phyloP scores from a whole-genome alignment of 371 early-diverging fungal species.

The Mortierella sp. region DNA sequence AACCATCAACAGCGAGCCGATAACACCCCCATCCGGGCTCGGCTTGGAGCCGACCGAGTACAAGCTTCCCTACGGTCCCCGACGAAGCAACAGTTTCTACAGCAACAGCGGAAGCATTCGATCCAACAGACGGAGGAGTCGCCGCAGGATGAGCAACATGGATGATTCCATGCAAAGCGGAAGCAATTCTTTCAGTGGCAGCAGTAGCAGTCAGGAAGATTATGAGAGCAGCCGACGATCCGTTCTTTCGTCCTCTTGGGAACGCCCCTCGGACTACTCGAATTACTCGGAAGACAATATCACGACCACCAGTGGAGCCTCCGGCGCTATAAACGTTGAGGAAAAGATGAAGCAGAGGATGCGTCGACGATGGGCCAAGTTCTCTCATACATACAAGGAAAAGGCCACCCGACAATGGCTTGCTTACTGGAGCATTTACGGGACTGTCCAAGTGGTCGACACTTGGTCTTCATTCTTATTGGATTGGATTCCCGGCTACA shows the following conservation, averaged over 20 bases:
- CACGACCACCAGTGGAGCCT: conserved; percentile 28
- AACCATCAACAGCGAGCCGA: conserved; percentile 51
- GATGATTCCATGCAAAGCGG: conserved; percentile 35
- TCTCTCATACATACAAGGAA: conserved; percentile 46
- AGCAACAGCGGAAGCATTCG: conserved; percentile 25
- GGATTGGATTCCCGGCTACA: conserved; percentile 53
- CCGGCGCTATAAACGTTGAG: conserved; percentile 40
- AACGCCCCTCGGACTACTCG: conserved; percentile 42
- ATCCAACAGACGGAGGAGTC: conserved; percentile 14
- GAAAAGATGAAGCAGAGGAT: conserved; percentile 47
- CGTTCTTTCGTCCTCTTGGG: conserved; percentile 31
- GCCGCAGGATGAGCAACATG: conserved; percentile 26
- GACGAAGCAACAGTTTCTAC: conserved; percentile 15
- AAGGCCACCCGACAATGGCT: conserved; percentile 54
- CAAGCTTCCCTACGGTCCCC: conserved; percentile 7
- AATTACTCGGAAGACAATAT: conserved; percentile 40
- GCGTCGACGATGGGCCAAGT: conserved; percentile 49
- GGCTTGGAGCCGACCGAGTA: conserved; percentile 43
- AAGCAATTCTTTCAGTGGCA: conserved; percentile 31
- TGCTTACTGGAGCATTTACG: conserved; percentile 55
- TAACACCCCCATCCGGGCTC: conserved; percentile 29
- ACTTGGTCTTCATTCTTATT: conserved; percentile 52
- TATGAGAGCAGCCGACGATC: conserved; percentile 37
- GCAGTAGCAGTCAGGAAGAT: conserved; percentile 38
- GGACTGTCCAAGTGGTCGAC: conserved; percentile 49